Evolutionary conservation across 163 green algal species (phyloP), one percentile per base, ranked within the genome.

Genomic region (Scenedesmus sp.): DNA sequence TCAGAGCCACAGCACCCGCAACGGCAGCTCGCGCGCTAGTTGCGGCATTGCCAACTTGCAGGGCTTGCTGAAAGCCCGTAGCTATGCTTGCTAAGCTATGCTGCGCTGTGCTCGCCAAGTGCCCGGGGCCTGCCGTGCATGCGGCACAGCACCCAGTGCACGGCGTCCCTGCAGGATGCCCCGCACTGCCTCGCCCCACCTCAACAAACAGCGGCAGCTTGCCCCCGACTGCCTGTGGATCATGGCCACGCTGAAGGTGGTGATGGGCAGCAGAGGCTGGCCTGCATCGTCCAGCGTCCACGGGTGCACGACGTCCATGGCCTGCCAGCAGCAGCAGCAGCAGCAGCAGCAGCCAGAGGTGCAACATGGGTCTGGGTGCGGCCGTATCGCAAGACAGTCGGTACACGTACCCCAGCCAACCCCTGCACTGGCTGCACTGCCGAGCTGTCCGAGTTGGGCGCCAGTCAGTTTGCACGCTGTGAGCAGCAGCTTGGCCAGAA

Each of bases 161-260:
- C 56, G 7, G 56, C 15, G 3, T 68, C 56, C 16, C 4, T 7
- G 56, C 56, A 68, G 56, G 56, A 6, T 26, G 26, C 15, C 56
- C 56, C 24, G 56, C 18, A 26, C 15, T 68, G 56, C 46, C 46
- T 56, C 46, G 49, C 49, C 49, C 26, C 56, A 68, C 56, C 56
- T 68, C 56, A 13, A 68, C 56, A 68, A 68, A 97, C 37, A 92
- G 33, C 16, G 90, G 90, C 89, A 97, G 92, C 56, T 89, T 83
- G 40, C 95, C 95, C 15, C 94, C 89, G 44, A 93, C 87, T 95
- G 91, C n/a, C 93, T 81, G 89, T 97, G 89, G 56, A 95, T 94
- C 95, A 97, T 97, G 90, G 91, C 92, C 40, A 97, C 95, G 85
- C 85, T 94, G 81, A 97, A 97, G 33, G 95, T 97, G 85, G 95